phyloP scores from a whole-genome alignment of 2,329 filamentous ascomycete genomes.

The Fusarium sororula region DNA sequence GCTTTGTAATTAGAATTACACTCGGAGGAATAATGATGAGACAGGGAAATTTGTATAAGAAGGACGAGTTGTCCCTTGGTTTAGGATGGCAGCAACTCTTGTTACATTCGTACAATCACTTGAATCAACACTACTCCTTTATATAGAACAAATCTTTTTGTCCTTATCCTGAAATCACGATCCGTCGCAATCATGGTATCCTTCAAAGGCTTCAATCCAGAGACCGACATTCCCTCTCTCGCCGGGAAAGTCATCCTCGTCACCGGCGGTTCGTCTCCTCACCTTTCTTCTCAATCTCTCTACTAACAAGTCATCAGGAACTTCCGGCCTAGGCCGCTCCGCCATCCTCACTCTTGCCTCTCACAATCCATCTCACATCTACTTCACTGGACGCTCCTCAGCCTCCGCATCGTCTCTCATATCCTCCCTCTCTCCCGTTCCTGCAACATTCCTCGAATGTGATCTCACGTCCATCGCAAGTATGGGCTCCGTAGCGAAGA shows the following conservation, averaged over 20 bases:
- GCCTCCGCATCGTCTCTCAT: slow-evolving; percentile 56
- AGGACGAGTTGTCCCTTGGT: neutral
- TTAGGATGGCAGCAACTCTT: neutral
- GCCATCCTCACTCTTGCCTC: slow-evolving; percentile 41
- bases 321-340: slow-evolving; percentile 42
- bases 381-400: slow-evolving; percentile 60
- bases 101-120: neutral
- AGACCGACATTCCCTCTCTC: slow-evolving; percentile 55
- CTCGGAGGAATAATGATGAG: neutral
- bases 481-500: slow-evolving; percentile 53
- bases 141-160: neutral
- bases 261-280: slow-evolving; percentile 54
- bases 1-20: slow-evolving; percentile 2
- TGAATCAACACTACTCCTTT: neutral
- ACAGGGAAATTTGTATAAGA: neutral
- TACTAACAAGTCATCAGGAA: slow-evolving; percentile 45
- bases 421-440: slow-evolving; percentile 44
- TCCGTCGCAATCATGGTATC: slow-evolving; percentile 3
- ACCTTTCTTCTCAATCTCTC: neutral
- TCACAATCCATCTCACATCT: slow-evolving; percentile 62
- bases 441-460: slow-evolving; percentile 51
- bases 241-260: slow-evolving; percentile 60
- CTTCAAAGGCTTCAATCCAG: slow-evolving; percentile 46
- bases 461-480: slow-evolving; percentile 61
- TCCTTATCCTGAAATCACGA: neutral